Evolutionary conservation across 139 green algal species (phyloP).

Genomic region (Diplosphaera chodatii): DNA sequence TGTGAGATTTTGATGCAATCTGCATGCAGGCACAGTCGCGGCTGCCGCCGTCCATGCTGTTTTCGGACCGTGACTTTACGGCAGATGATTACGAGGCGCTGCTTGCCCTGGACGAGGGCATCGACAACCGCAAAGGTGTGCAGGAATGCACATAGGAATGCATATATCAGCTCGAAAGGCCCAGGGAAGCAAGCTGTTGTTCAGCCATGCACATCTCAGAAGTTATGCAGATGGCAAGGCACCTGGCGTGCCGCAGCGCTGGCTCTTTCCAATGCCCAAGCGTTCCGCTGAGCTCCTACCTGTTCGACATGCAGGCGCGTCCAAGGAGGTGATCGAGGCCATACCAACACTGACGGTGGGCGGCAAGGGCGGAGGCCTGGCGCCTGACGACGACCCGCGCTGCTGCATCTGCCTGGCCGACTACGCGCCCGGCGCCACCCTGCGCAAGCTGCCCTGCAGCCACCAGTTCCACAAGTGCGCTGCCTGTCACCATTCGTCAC

Average conservation of each 20-base stretch:
- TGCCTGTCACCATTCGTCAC: no score
- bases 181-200: no score
- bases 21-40: background rate
- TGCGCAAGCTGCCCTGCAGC: constrained; percentile 19
- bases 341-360: constrained; percentile 11
- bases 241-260: no score
- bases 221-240: no score
- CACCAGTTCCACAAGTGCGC: constrained; percentile 32
- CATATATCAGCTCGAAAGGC: no score
- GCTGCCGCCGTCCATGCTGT: constrained; percentile 23
- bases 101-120: constrained; percentile 29
- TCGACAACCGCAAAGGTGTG: constrained; percentile 24
- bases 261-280: no score
- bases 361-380: background rate
- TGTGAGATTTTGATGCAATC: no score
- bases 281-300: no score
- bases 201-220: no score
- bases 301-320: no score
- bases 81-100: constrained; percentile 33
- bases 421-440: constrained; percentile 8
- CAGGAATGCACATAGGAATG: no score
- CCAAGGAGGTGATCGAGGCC: constrained; percentile 9
- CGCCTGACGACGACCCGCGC: background rate
- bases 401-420: constrained; percentile 37
- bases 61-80: constrained; percentile 29